A percentile compares a stretch with the other conserved stretches of the same genome.
Conservation (phyloP, 257 asterid genomes). For the Scutellaria minor region DNA sequence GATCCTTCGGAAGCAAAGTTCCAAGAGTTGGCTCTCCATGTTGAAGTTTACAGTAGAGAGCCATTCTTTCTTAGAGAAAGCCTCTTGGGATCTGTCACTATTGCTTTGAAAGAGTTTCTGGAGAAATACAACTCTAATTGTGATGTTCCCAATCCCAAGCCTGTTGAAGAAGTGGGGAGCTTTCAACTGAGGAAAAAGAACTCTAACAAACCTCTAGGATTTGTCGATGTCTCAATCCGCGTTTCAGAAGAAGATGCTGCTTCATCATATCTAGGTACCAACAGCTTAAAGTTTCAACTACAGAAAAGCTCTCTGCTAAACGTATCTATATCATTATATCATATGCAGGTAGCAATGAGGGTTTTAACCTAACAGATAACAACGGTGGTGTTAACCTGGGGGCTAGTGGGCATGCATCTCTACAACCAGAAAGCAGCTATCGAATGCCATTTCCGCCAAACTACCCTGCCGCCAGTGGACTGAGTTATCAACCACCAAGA, state of each 20-base stretch:
- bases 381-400: conserved; percentile 44
- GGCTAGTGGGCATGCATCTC: conserved; percentile 38
- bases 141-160: conserved; percentile 47
- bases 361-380: conserved; percentile 43
- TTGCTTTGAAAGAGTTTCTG: conserved; percentile 70
- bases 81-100: conserved; percentile 73
- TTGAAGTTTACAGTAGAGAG: conserved; percentile 82
- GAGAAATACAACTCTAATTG: conserved; percentile 56
- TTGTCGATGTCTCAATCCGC: conserved; percentile 69
- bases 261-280: conserved; percentile 41
- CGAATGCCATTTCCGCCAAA: conserved; percentile 46
- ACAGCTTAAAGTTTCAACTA: not conserved
- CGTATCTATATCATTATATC: not conserved
- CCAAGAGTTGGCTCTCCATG: conserved; percentile 58
- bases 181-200: conserved; percentile 74
- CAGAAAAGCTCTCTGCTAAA: not conserved
- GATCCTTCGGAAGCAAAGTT: conserved; percentile 50
- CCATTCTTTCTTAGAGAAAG: conserved; percentile 72
- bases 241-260: conserved; percentile 61
- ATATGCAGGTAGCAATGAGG: conserved; percentile 55
- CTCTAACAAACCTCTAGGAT: conserved; percentile 71
- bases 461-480: conserved; percentile 31
- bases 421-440: conserved; percentile 41
- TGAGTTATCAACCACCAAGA: conserved; percentile 42
- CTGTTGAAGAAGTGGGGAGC: conserved; percentile 84